phyloP scores from a whole-genome alignment of 805 yeast species.

The Jamesozyma spencerorum region DNA sequence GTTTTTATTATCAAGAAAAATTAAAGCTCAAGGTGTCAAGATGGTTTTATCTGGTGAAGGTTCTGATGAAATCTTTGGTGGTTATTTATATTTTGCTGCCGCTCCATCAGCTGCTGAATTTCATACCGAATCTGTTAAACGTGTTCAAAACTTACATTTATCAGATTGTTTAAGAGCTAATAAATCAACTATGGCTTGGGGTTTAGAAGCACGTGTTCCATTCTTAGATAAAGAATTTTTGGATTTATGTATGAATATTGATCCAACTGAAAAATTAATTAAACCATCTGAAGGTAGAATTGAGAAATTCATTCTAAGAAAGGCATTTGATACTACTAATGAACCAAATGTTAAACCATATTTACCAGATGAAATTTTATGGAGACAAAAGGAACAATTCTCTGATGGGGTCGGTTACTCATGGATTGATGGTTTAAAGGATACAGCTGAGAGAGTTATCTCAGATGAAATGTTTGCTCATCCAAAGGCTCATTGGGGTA shows the following conservation, averaged over 20 bases:
- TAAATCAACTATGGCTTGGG: slow-evolving; percentile 99
- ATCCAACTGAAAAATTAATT: slow-evolving; percentile 87
- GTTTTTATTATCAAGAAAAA: slow-evolving; percentile 91
- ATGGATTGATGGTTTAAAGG: slow-evolving; percentile 97
- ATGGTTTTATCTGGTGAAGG: slow-evolving; percentile 99
- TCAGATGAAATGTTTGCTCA: slow-evolving; percentile 82
- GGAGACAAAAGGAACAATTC: slow-evolving; percentile 99
- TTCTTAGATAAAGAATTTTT: slow-evolving; percentile 92
- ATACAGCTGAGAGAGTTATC: slow-evolving; percentile 78
- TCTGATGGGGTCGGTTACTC: slow-evolving; percentile 99
- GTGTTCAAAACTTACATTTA: slow-evolving; percentile 94
- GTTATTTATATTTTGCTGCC: slow-evolving; percentile 91
- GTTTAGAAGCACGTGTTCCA: slow-evolving; percentile 98
- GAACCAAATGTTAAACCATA: slow-evolving; percentile 73
- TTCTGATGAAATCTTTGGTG: slow-evolving; percentile 97
- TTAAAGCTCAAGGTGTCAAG: slow-evolving; percentile 98
- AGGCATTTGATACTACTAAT: slow-evolving; percentile 91
- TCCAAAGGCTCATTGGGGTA: slow-evolving; percentile 96
- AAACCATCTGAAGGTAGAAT: slow-evolving; percentile 61
- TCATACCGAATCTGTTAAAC: slow-evolving; percentile 90
- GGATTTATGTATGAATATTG: slow-evolving; percentile 87
- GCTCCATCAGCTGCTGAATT: slow-evolving; percentile 91
- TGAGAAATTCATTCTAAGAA: slow-evolving; percentile 93
- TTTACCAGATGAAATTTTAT: slow-evolving; percentile 90
- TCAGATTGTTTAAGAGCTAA: slow-evolving; percentile 98